Evolutionary conservation across 1,284 basidiomycete species (phyloP).

Genomic region (Lignosus rhinocerotis): DNA sequence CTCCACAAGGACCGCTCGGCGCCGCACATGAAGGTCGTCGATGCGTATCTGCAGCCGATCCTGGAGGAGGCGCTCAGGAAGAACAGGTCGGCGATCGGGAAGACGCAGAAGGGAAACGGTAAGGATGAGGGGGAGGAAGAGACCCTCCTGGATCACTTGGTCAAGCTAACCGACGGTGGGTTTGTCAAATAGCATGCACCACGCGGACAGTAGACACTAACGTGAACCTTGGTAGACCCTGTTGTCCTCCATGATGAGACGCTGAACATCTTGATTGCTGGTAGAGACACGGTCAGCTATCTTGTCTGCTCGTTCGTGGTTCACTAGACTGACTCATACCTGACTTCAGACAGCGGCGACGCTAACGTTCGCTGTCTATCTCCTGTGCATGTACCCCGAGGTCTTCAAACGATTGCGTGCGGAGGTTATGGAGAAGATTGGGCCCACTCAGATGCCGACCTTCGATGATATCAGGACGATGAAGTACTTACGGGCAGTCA

Average conservation of each 20-base stretch:
- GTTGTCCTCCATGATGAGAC: constrained; percentile 39
- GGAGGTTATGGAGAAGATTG: constrained; percentile 43
- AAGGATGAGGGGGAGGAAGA: constrained; percentile 27
- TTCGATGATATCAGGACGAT: constrained; percentile 41
- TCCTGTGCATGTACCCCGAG: constrained; percentile 41
- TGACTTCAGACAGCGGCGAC: constrained; percentile 36
- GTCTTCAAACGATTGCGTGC: constrained; percentile 38
- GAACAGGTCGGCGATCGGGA: constrained; percentile 25
- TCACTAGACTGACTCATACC: neutral
- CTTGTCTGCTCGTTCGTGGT: neutral
- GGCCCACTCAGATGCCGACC: constrained; percentile 35
- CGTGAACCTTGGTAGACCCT: constrained; percentile 5
- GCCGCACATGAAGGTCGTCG: constrained; percentile 23
- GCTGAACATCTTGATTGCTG: constrained; percentile 43
- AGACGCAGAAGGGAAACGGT: constrained; percentile 19
- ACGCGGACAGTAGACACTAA: neutral
- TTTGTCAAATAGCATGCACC: neutral
- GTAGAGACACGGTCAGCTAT: constrained; percentile 39
- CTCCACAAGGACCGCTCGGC: constrained; percentile 9
- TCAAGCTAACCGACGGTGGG: constrained; percentile 34
- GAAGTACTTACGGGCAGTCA: constrained; percentile 39
- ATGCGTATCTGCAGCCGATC: constrained; percentile 39
- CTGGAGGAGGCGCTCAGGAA: constrained; percentile 39
- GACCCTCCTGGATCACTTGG: constrained; percentile 42
- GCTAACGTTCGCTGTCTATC: constrained; percentile 43